Percentiles rank a stretch among this genome's conserved stretches.
These are phyloP conservation scores for Sporothrix mexicana DNA, from an alignment of 2,329 filamentous ascomycete genomes.

Conservation along the genomic window DNA sequence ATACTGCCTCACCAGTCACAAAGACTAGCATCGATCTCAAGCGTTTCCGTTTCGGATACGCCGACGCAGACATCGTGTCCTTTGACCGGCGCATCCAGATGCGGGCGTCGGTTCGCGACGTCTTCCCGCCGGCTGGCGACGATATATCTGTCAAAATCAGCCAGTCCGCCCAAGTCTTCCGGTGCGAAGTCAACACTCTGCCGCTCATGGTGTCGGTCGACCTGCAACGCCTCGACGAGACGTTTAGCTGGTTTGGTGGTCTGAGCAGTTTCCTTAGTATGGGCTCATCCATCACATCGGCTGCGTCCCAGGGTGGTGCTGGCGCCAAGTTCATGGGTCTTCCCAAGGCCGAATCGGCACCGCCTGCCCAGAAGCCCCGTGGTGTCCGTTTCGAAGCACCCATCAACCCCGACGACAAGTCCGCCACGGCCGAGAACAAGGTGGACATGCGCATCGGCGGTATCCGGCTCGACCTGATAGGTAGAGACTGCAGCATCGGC, in stretches of 20 bases:
- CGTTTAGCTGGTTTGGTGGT: slow-evolving; percentile 86
- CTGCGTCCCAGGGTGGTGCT: slow-evolving; percentile 55
- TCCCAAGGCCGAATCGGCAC: slow-evolving; percentile 42
- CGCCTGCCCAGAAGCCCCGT: slow-evolving; percentile 52
- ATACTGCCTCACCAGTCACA: not conserved
- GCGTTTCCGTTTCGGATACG: slow-evolving; percentile 68
- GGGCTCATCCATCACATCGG: slow-evolving; percentile 81
- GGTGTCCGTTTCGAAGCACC: slow-evolving; percentile 64
- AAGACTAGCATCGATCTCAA: slow-evolving; percentile 55
- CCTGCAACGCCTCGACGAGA: slow-evolving; percentile 81
- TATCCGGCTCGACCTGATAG: slow-evolving; percentile 74
- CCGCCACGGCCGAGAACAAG: slow-evolving; percentile 64
- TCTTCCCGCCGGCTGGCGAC: slow-evolving; percentile 61
- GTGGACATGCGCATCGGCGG: slow-evolving; percentile 79
- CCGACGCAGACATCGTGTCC: slow-evolving; percentile 66
- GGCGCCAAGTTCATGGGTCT: slow-evolving; percentile 34
- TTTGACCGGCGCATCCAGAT: slow-evolving; percentile 65
- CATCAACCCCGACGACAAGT: slow-evolving; percentile 53
- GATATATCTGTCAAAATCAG: slow-evolving; percentile 63
- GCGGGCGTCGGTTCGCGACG: slow-evolving; percentile 64
- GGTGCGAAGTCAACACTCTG: slow-evolving; percentile 73
- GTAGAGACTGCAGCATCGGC: slow-evolving; percentile 74
- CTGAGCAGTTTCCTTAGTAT: slow-evolving; percentile 90
- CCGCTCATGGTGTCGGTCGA: slow-evolving; percentile 79
- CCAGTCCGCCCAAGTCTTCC: slow-evolving; percentile 52